These are phyloP conservation scores for Brassica incana DNA, from an alignment of 345 rosid genomes.

Conservation along the genomic window DNA sequence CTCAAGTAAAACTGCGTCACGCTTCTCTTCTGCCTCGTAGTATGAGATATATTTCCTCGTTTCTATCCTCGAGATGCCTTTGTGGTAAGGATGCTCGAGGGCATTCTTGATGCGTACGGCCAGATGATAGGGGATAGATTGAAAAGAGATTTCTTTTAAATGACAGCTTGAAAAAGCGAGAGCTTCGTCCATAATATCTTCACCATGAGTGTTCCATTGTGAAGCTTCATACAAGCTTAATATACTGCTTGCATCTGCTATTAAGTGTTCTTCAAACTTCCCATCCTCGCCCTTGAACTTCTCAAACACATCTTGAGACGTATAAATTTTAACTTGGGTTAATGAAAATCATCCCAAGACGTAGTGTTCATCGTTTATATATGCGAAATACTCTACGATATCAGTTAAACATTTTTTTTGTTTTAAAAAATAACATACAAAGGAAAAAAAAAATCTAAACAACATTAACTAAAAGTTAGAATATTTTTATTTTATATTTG, in stretches of 20 bases:
- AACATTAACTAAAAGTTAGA: too few species aligned
- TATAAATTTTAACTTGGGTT: not conserved
- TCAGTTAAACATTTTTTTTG: too few species aligned
- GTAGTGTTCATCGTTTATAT: not conserved
- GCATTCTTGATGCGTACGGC: slow-evolving; percentile 22
- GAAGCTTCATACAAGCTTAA: slow-evolving; percentile 32
- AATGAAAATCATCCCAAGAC: not conserved
- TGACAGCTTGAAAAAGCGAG: slow-evolving; percentile 3
- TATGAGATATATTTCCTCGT: slow-evolving; percentile 17
- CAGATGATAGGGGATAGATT: not conserved
- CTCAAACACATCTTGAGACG: slow-evolving; percentile 27
- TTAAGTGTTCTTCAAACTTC: slow-evolving; percentile 12
- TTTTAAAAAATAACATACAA: too few species aligned
- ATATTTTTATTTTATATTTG: too few species aligned
- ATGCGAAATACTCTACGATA: too few species aligned
- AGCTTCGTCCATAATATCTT: slow-evolving; percentile 25
- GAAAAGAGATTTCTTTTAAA: not conserved
- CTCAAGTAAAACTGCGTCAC: slow-evolving; percentile 19
- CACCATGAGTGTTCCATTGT: slow-evolving; percentile 32
- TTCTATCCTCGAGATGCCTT: slow-evolving; percentile 32
- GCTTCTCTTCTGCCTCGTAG: slow-evolving; percentile 15
- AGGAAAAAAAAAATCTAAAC: too few species aligned
- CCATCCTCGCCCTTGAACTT: slow-evolving; percentile 13
- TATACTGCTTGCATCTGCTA: not conserved
- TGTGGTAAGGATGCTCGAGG: slow-evolving; percentile 19